Percentiles rank a stretch among this genome's conserved stretches.
Evolutionary conservation across 441 rosid species (phyloP).

Genomic region (Cnidoscolus chayamansa): DNA sequence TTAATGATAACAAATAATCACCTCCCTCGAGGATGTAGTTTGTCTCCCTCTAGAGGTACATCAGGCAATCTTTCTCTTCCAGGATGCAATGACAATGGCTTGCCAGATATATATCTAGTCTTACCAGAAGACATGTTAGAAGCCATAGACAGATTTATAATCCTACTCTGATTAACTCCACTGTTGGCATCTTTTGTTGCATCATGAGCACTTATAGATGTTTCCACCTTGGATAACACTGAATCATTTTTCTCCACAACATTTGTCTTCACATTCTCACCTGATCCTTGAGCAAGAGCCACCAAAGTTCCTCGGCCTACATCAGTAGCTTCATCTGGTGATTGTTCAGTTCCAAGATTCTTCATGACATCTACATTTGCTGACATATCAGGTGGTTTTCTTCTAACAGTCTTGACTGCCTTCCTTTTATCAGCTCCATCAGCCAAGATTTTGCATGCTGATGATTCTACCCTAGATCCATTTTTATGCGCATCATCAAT

Average conservation of each 20-base stretch:
- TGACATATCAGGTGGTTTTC: slow-evolving; percentile 26
- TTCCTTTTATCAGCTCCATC: slow-evolving; percentile 29
- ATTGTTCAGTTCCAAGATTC: slow-evolving; percentile 31
- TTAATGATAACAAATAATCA: slow-evolving; percentile 43
- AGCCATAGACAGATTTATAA: slow-evolving; percentile 55
- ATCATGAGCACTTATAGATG: slow-evolving; percentile 39
- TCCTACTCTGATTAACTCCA: slow-evolving; percentile 55
- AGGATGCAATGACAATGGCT: slow-evolving; percentile 38
- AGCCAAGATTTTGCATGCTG: slow-evolving; percentile 27
- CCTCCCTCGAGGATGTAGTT: slow-evolving; percentile 65
- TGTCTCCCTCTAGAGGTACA: slow-evolving; percentile 48
- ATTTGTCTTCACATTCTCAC: slow-evolving; percentile 31
- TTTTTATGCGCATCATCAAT: slow-evolving; percentile 25
- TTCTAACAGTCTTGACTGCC: slow-evolving; percentile 23
- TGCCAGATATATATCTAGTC: slow-evolving; percentile 44
- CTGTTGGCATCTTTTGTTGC: slow-evolving; percentile 36
- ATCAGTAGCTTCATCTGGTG: slow-evolving; percentile 32
- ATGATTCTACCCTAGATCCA: slow-evolving; percentile 28
- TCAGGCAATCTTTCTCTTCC: slow-evolving; percentile 63
- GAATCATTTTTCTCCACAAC: slow-evolving; percentile 38
- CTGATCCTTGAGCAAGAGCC: slow-evolving; percentile 32
- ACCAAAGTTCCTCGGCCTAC: slow-evolving; percentile 35
- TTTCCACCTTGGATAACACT: slow-evolving; percentile 36
- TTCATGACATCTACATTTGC: slow-evolving; percentile 29
- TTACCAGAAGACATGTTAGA: slow-evolving; percentile 42